Evolutionary conservation across 495 filamentous ascomycete genomes (phyloP).

Genomic region (Neurospora sp.): DNA sequence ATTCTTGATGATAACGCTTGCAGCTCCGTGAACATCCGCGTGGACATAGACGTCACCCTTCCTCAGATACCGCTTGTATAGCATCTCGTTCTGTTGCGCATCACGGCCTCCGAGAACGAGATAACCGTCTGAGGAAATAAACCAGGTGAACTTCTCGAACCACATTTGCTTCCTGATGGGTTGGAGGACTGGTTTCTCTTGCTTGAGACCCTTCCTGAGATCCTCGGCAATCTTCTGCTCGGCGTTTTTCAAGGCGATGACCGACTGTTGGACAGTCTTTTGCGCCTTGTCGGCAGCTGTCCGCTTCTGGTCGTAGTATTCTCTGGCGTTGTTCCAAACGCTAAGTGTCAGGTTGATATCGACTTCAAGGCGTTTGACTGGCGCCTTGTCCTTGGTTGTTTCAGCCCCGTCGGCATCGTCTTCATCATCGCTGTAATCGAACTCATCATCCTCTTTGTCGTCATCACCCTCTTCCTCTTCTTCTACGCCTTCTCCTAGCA

Average conservation of each 20-base stretch:
- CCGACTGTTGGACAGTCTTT: constrained; percentile 72
- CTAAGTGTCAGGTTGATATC: constrained; percentile 78
- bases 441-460: constrained; percentile 55
- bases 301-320: constrained; percentile 86
- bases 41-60: constrained; percentile 89
- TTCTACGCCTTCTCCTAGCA: constrained; percentile 59
- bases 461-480: constrained; percentile 46
- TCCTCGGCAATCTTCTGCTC: constrained; percentile 80
- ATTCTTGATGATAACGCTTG: constrained; percentile 79
- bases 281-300: constrained; percentile 74
- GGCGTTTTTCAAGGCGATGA: constrained; percentile 76
- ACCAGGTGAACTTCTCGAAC: constrained; percentile 96
- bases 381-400: constrained; percentile 26
- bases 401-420: constrained; percentile 51
- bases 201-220: constrained; percentile 75
- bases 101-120: constrained; percentile 81
- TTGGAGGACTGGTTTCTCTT: constrained; percentile 81
- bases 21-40: constrained; percentile 79
- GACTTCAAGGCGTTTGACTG: constrained; percentile 49
- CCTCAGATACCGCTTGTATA: constrained; percentile 74
- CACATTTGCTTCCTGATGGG: constrained; percentile 74
- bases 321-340: constrained; percentile 78
- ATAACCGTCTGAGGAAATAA: constrained; percentile 93
- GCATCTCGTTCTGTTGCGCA: constrained; percentile 79
- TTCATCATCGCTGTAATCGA: constrained; percentile 55